Percentiles rank a stretch among this genome's conserved stretches.
Evolutionary conservation across 371 early-diverging fungal species (phyloP).

Genomic region (Mortierella sp.): DNA sequence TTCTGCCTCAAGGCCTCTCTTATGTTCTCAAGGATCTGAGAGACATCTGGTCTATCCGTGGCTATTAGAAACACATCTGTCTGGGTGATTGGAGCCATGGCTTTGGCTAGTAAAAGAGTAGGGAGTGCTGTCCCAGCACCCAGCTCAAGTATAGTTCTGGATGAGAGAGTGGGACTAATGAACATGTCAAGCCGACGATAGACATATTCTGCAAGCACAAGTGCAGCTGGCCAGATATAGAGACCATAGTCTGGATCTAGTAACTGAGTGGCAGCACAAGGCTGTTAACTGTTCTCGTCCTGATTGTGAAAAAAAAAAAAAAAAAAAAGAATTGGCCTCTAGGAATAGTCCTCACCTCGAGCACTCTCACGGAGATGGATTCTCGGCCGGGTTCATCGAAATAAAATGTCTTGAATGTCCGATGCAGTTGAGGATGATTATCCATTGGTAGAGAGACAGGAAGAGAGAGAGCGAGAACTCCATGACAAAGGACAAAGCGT

Average conservation of each 20-base stretch:
- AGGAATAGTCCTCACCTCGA: constrained; percentile 24
- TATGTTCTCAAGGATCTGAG: constrained; percentile 55
- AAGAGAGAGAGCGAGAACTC: not conserved
- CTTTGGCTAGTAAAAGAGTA: constrained; percentile 58
- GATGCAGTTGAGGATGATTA: not conserved
- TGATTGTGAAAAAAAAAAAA: not conserved
- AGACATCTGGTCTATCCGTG: constrained; percentile 55
- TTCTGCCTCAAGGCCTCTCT: constrained; percentile 54
- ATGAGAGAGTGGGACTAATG: constrained; percentile 1
- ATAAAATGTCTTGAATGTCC: constrained; percentile 27
- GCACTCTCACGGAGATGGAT: constrained; percentile 26
- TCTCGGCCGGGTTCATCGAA: constrained; percentile 10
- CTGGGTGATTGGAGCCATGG: constrained; percentile 1
- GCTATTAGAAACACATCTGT: constrained; percentile 36
- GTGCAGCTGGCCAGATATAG: constrained; percentile 68
- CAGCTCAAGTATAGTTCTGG: constrained; percentile 42
- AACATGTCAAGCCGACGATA: constrained; percentile 48
- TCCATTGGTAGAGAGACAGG: not conserved
- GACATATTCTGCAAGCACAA: constrained; percentile 62
- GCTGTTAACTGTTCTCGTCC: not conserved
- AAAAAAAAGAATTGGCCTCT: not conserved
- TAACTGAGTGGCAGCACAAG: constrained; percentile 36
- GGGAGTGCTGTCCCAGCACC: constrained; percentile 68
- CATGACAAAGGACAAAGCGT: no score
- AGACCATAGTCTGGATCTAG: constrained; percentile 65